Evolutionary conservation across 1,284 basidiomycete species (phyloP).

Genomic region (Ceratobasidium sp.): DNA sequence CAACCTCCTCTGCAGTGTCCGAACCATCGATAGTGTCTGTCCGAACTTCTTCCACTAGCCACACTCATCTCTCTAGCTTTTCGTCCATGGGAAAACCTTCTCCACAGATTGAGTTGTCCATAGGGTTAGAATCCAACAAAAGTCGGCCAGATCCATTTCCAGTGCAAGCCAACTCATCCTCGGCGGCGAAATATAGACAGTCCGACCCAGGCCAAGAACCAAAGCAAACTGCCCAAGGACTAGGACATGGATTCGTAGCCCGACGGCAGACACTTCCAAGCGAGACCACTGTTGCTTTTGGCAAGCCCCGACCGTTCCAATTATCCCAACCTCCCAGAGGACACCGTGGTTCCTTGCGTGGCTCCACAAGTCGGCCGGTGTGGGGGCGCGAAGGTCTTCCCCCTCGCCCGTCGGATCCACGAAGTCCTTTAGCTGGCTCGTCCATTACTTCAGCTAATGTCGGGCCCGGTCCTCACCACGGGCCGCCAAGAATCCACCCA

Average conservation of each 20-base stretch:
- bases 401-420: conserved; percentile 16
- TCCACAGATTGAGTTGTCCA: not conserved
- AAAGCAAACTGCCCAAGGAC: conserved; percentile 15
- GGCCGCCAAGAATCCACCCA: not conserved
- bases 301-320: conserved; percentile 14
- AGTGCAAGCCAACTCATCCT: conserved; percentile 19
- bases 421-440: not conserved
- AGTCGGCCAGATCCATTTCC: conserved; percentile 22
- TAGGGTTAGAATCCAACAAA: not conserved
- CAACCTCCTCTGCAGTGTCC: conserved; percentile 19
- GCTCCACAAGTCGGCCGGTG: conserved; percentile 24
- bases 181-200: conserved; percentile 25
- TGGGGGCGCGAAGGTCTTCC: conserved; percentile 47
- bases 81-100: conserved; percentile 15
- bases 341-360: conserved; percentile 26
- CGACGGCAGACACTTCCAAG: conserved; percentile 39
- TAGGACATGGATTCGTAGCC: not conserved
- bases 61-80: conserved; percentile 25
- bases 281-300: conserved; percentile 30
- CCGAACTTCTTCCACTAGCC: conserved; percentile 16
- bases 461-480: conserved; percentile 8
- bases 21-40: conserved; percentile 21
- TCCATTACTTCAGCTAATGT: not conserved
- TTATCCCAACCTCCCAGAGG: conserved; percentile 34
- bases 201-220: conserved; percentile 39